Base-by-base conservation (phyloP, 208 protist genomes). In the Herpetomonas tarakana region DNA sequence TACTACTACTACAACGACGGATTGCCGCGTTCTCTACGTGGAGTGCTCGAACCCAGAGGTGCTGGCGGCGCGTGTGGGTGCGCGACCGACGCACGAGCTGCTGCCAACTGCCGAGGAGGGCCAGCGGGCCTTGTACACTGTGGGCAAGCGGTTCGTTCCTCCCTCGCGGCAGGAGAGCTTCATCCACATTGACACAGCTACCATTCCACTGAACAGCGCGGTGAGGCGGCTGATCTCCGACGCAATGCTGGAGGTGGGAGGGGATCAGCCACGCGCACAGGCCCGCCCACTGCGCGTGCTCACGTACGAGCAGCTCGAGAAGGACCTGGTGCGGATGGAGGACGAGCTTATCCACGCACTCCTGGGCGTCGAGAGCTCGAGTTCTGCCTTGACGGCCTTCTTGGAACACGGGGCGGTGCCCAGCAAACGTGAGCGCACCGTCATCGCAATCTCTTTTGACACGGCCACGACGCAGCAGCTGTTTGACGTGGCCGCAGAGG, bases 41-140 rank as follows among this genome's bases (percentile, higher is more conserved):
- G 64, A 61, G 26, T 91, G 87, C 71, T 46, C 54, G 14, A 77
- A 90, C 39, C n/a, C 56, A 16, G 41, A 24, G 28, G 27, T 63
- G 31, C 67, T 75, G 31, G 25, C 63, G 44, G 53, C 50, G 56
- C 83, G 87, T 2, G 52, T 88, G 12, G 63, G 57, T 0, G 46
- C 55, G 14, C 67, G 87, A 14, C 45, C 39, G 3, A 50, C 58
- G 16, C 87, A 94, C 58, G 72, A 74, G 21, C 53, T 76, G 29
- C 55, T 94, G 29, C 65, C 52, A 47, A 64, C 58, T 38, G 58
- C 60, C 4, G 70, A 65, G 1, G 74, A 87, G 52, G 83, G 81
- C 0, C 83, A 94, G 62, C 70, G 71, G 30, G 87, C 81, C n/a
- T 55, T 91, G 21, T 89, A 87, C 53, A 60, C 46, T n/a, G 74